Evolutionary conservation across 2,329 filamentous ascomycete species (phyloP).

Genomic region (Juglanconis oblonga): DNA sequence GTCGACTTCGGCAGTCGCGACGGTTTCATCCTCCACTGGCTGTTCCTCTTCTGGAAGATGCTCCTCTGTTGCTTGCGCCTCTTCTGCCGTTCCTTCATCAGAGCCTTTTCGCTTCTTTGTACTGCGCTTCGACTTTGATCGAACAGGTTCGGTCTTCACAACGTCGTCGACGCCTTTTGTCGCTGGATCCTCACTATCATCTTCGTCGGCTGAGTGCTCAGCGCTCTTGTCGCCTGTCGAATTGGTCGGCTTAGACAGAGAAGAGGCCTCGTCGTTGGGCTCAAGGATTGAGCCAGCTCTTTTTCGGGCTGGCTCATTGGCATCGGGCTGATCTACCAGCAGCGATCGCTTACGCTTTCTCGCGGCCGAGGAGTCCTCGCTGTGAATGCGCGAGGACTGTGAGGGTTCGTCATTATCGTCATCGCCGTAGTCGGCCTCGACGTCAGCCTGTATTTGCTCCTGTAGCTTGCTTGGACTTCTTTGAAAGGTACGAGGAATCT

Average conservation of each 20-base stretch:
- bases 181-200: slow-evolving; percentile 40
- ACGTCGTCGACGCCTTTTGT: slow-evolving; percentile 38
- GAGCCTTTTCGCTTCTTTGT: slow-evolving; percentile 29
- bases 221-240: slow-evolving; percentile 35
- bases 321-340: slow-evolving; percentile 40
- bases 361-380: slow-evolving; percentile 32
- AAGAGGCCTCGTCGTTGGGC: slow-evolving; percentile 33
- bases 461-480: slow-evolving; percentile 76
- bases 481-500: slow-evolving; percentile 48
- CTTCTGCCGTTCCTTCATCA: slow-evolving; percentile 26
- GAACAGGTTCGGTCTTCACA: slow-evolving; percentile 22
- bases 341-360: slow-evolving; percentile 52
- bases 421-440: slow-evolving; percentile 34
- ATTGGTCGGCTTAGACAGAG: slow-evolving; percentile 28
- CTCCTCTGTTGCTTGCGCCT: slow-evolving; percentile 21
- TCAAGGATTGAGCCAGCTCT: slow-evolving; percentile 47
- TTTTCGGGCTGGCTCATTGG: slow-evolving; percentile 50
- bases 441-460: slow-evolving; percentile 38
- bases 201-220: slow-evolving; percentile 44
- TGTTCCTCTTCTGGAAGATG: slow-evolving; percentile 4
- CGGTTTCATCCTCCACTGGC: slow-evolving; percentile 39
- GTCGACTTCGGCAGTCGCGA: slow-evolving; percentile 54
- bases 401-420: slow-evolving; percentile 36
- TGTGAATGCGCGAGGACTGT: slow-evolving; percentile 19
- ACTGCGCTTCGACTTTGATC: slow-evolving; percentile 26